These are phyloP conservation scores for Sporothrix brasiliensis DNA, from an alignment of 2,329 filamentous ascomycete species.

Conservation along the genomic window DNA sequence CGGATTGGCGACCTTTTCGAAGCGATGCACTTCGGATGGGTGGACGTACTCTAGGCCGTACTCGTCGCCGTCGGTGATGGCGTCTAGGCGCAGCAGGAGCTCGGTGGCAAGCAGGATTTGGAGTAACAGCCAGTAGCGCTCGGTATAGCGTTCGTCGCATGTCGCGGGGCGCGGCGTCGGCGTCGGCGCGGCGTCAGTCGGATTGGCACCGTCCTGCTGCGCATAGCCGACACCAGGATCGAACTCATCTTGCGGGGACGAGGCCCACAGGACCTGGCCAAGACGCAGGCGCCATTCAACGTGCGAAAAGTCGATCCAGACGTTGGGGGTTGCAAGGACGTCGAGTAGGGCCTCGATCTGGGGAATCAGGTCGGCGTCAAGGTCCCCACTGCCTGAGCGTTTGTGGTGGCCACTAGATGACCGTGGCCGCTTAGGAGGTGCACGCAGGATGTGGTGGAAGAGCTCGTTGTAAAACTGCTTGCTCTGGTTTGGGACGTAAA, in stretches of 20 bases:
- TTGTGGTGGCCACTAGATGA: constrained; percentile 56
- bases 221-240: constrained; percentile 20
- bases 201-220: constrained; percentile 49
- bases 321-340: constrained; percentile 64
- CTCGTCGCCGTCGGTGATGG: constrained; percentile 63
- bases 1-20: constrained; percentile 63
- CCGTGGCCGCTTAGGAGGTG: constrained; percentile 51
- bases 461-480: constrained; percentile 65
- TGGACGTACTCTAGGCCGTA: constrained; percentile 55
- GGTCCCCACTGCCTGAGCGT: constrained; percentile 44
- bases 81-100: constrained; percentile 65
- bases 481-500: constrained; percentile 54
- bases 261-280: constrained; percentile 70
- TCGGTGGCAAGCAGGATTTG: constrained; percentile 68
- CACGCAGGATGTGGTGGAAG: constrained; percentile 62
- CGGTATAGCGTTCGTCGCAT: constrained; percentile 59
- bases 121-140: constrained; percentile 68
- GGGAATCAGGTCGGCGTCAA: constrained; percentile 56
- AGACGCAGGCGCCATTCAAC: constrained; percentile 75
- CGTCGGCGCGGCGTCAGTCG: constrained; percentile 48
- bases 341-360: constrained; percentile 71
- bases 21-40: constrained; percentile 61
- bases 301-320: constrained; percentile 74
- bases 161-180: constrained; percentile 54
- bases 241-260: constrained; percentile 34